Base-by-base conservation (phyloP, 805 yeast genomes). In the Jamesozyma gamospora region DNA sequence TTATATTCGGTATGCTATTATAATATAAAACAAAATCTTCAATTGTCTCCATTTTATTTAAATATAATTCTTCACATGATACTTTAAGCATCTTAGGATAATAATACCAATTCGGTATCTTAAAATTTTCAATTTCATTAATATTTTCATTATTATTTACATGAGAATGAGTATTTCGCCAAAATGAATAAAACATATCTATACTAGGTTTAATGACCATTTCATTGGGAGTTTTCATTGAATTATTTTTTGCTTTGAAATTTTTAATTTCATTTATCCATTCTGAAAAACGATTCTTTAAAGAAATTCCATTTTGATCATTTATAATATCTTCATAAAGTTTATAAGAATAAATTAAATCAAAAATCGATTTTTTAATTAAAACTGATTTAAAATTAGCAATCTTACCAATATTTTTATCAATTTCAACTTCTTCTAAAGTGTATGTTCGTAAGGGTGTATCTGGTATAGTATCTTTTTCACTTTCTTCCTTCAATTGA, bases 261-360 rank as follows among this genome's bases (percentile, higher is more conserved):
- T 13, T 19, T 3, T 32, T 27, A 4, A 38, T 11, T 28, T 27
- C 29, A 17, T 19, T 15, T n/a, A 15, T 30, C 55, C 57, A 53
- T 4, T 29, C n/a, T 19, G 28, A 6, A 8, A 21, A 21, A 21
- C 24, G 24, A 21, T 21, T 21, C 8, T 21, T 21, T 8, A 21
- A 6, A 21, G 5, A 6, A 21, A 21, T 21, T 21, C 24, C 24
- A 8, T 21, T 21, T 21, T 21, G 24, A 21, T 41, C 39, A 4
- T 32, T 28, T 2, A 46, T 18, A 6, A 53, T 51, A 19, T 44
- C 44, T 28, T 45, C 47, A 41, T 47, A 52, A 16, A 55, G 28
- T 16, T 47, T 48, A 39, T 37, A 58, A 3, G 60, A 48, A 42
- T 56, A 55, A n/a, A 58, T 28, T 48, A 58, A 42, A 37, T 54